phyloP scores from a whole-genome alignment of 805 yeast species.

The Scheffersomyces spartinae region DNA sequence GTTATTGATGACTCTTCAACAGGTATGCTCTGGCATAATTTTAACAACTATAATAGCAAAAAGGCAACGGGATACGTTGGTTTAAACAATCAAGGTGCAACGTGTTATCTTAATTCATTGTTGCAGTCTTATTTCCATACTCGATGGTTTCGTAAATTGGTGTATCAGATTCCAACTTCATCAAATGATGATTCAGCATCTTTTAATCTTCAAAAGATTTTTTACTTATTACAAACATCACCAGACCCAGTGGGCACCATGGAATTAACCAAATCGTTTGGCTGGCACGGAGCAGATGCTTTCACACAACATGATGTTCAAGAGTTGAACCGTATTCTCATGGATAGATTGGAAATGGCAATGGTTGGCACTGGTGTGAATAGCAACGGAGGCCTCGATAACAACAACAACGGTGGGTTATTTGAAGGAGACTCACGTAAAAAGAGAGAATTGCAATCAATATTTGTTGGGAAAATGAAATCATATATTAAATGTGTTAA shows the following conservation, averaged over 20 bases:
- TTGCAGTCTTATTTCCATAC: constrained; percentile 88
- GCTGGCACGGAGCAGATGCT: constrained; percentile 94
- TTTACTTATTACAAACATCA: constrained; percentile 68
- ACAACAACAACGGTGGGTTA: too few species aligned
- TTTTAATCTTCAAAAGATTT: constrained; percentile 76
- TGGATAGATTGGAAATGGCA: constrained; percentile 84
- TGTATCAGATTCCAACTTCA: constrained; percentile 78
- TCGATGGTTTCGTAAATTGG: constrained; percentile 67
- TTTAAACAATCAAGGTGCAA: constrained; percentile 92
- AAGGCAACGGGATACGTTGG: constrained; percentile 87
- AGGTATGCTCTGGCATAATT: constrained; percentile 90
- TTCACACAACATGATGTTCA: constrained; percentile 98
- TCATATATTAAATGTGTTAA: constrained; percentile 86
- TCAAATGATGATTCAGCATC: constrained; percentile 46
- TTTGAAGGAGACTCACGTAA: constrained; percentile 60
- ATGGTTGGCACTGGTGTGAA: constrained; percentile 83
- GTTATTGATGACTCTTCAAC: constrained; percentile 78
- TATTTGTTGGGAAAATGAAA: constrained; percentile 96
- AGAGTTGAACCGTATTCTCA: constrained; percentile 85
- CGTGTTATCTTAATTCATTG: constrained; percentile 89
- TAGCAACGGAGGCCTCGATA: too few species aligned
- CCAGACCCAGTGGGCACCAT: constrained; percentile 69
- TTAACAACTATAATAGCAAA: constrained; percentile 75
- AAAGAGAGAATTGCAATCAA: constrained; percentile 45
- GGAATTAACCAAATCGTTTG: constrained; percentile 84